These are phyloP conservation scores for Apiotrichum porosum DNA, from an alignment of 1,284 basidiomycete species.

Conservation along the genomic window DNA sequence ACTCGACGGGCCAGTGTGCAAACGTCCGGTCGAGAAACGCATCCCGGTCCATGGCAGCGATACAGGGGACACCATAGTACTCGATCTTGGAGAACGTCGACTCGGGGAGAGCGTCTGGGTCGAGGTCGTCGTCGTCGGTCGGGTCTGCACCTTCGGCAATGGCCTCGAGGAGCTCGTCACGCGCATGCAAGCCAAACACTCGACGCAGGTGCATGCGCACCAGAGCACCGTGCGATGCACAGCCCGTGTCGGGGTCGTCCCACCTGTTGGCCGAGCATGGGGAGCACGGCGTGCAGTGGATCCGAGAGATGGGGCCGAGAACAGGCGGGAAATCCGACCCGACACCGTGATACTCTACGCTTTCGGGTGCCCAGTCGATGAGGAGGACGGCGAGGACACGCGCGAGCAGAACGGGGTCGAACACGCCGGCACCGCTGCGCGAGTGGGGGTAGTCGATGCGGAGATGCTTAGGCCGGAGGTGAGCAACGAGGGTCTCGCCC, in stretches of 20 bases:
- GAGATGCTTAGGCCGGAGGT: constrained; percentile 6
- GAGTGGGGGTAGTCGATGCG: constrained; percentile 9
- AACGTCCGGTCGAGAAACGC: constrained; percentile 12
- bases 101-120: constrained; percentile 12
- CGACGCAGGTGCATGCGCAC: constrained; percentile 16
- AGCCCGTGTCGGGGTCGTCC: background rate
- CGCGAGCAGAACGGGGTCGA: constrained; percentile 16
- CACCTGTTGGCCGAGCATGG: background rate
- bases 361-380: constrained; percentile 13
- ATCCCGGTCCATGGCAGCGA: constrained; percentile 6
- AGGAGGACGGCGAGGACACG: constrained; percentile 14
- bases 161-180: constrained; percentile 12
- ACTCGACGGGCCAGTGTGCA: constrained; percentile 7
- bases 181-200: constrained; percentile 4
- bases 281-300: constrained; percentile 10
- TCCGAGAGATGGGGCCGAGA: constrained; percentile 6
- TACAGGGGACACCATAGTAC: constrained; percentile 14
- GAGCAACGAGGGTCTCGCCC: constrained; percentile 14
- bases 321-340: constrained; percentile 11
- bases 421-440: background rate
- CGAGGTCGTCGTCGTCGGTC: constrained; percentile 16
- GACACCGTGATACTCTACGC: constrained; percentile 10
- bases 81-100: constrained; percentile 2
- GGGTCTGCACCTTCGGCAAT: constrained; percentile 18
- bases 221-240: constrained; percentile 6